phyloP scores from a whole-genome alignment of 2,329 filamentous ascomycete genomes.

The Cadophora gregata region DNA sequence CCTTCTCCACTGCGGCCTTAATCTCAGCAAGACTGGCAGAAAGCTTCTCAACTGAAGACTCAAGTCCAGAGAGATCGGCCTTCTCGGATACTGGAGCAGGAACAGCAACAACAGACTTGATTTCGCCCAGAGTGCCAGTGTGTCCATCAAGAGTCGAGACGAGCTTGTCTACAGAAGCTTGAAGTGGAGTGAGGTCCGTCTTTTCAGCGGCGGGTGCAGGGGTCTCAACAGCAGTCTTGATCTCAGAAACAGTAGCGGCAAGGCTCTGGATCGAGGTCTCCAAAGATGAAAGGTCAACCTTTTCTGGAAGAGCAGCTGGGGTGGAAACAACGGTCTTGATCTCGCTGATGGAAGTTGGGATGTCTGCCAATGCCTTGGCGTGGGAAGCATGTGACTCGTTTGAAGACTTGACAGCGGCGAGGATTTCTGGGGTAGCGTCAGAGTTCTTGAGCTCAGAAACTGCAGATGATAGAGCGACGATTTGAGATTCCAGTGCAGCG shows the following conservation, averaged over 20 bases:
- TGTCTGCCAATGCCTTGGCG: slow-evolving; percentile 25
- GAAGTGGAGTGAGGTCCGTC: slow-evolving; percentile 25
- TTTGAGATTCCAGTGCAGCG: slow-evolving; percentile 32
- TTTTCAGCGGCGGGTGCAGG: slow-evolving; percentile 23
- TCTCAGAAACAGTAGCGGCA: slow-evolving; percentile 16
- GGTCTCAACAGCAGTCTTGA: slow-evolving; percentile 19
- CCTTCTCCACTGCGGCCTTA: slow-evolving; percentile 22
- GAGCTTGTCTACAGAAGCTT: slow-evolving; percentile 27
- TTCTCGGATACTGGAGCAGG: slow-evolving; percentile 32
- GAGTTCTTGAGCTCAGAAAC: slow-evolving; percentile 31
- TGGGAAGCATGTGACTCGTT: slow-evolving; percentile 38
- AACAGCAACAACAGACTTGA: slow-evolving; percentile 31
- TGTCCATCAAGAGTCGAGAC: slow-evolving; percentile 25
- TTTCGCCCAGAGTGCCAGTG: slow-evolving; percentile 27
- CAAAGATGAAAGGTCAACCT: slow-evolving; percentile 23
- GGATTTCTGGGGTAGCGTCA: slow-evolving; percentile 32
- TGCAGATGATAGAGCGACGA: slow-evolving; percentile 26
- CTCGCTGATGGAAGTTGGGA: slow-evolving; percentile 21
- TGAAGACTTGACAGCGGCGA: slow-evolving; percentile 32
- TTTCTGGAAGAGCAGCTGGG: slow-evolving; percentile 14
- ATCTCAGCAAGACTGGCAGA: slow-evolving; percentile 25
- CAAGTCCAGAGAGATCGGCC: slow-evolving; percentile 31
- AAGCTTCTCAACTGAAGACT: slow-evolving; percentile 32
- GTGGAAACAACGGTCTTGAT: slow-evolving; percentile 24
- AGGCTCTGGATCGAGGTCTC: slow-evolving; percentile 28